These are phyloP conservation scores for Epichloe sp. DNA, from an alignment of 2,329 filamentous ascomycete genomes.

Conservation along the genomic window DNA sequence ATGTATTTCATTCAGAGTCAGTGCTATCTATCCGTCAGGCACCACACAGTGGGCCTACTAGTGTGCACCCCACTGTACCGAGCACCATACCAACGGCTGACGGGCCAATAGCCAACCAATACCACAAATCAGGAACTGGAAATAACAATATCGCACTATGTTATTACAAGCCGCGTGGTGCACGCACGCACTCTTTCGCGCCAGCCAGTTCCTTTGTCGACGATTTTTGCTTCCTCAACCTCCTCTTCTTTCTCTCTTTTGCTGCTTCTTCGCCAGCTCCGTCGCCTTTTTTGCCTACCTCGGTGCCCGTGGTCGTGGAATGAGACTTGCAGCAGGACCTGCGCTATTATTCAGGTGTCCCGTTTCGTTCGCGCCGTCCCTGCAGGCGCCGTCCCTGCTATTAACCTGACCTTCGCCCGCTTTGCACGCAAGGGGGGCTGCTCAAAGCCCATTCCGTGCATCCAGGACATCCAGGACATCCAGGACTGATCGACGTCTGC, in stretches of 20 bases:
- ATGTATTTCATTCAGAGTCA: no score
- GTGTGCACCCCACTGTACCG: no score
- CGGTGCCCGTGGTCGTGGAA: not conserved
- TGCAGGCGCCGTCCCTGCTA: slow-evolving; percentile 1
- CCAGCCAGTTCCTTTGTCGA: not conserved
- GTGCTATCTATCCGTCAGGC: no score
- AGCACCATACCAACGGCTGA: not conserved
- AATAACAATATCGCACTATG: no score
- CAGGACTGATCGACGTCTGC: not conserved
- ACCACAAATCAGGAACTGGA: not conserved
- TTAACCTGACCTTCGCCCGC: not conserved
- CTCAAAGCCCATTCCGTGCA: not conserved
- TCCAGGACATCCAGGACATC: not conserved
- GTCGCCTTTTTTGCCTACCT: not conserved
- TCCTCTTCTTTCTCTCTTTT: not conserved
- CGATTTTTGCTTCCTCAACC: not conserved
- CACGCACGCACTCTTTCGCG: not conserved
- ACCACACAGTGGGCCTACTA: not conserved
- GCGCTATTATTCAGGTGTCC: not conserved
- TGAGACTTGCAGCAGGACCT: slow-evolving; percentile 2
- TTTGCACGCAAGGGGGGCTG: slow-evolving; percentile 1
- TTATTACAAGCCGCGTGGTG: not conserved
- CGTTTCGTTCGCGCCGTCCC: not conserved
- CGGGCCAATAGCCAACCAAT: not conserved
- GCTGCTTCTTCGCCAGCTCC: not conserved